These are phyloP conservation scores for Colletotrichum kahawae DNA, from an alignment of 2,329 filamentous ascomycete genomes.

Conservation along the genomic window DNA sequence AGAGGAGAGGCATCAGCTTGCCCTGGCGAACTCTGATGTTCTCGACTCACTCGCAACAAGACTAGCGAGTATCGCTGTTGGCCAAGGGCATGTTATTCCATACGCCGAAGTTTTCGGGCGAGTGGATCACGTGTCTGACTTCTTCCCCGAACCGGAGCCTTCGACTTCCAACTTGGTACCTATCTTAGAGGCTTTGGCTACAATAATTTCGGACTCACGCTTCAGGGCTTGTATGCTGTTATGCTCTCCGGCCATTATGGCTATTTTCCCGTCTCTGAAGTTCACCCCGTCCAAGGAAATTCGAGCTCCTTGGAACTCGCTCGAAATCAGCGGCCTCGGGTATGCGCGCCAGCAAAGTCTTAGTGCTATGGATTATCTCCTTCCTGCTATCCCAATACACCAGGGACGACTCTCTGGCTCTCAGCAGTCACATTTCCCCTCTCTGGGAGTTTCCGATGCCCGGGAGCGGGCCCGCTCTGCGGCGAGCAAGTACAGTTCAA, in stretches of 20 bases:
- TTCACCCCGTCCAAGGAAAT: constrained; percentile 54
- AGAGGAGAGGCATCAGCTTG: constrained; percentile 71
- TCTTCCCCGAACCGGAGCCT: constrained; percentile 67
- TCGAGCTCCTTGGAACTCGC: constrained; percentile 55
- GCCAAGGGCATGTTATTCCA: constrained; percentile 72
- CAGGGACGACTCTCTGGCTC: constrained; percentile 27
- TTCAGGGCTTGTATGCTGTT: constrained; percentile 76
- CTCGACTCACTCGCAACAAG: constrained; percentile 79
- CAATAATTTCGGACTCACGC: constrained; percentile 80
- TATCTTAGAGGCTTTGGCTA: constrained; percentile 77
- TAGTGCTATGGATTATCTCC: constrained; percentile 68
- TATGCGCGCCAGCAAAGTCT: constrained; percentile 48
- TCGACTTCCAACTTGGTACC: constrained; percentile 65
- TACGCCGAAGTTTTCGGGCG: constrained; percentile 61
- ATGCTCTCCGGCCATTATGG: constrained; percentile 71
- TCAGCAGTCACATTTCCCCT: constrained; percentile 56
- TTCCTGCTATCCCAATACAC: constrained; percentile 59
- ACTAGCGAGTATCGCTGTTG: constrained; percentile 73
- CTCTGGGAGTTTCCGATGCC: constrained; percentile 49
- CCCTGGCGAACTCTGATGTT: constrained; percentile 74
- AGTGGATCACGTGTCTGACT: constrained; percentile 58
- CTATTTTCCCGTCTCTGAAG: constrained; percentile 68
- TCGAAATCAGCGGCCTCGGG: constrained; percentile 57
- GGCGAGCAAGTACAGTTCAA: constrained; percentile 30
- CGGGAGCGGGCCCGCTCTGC: constrained; percentile 37